Evolutionary conservation across 345 rosid genomes (phyloP).

Genomic region (Populus tremula): DNA sequence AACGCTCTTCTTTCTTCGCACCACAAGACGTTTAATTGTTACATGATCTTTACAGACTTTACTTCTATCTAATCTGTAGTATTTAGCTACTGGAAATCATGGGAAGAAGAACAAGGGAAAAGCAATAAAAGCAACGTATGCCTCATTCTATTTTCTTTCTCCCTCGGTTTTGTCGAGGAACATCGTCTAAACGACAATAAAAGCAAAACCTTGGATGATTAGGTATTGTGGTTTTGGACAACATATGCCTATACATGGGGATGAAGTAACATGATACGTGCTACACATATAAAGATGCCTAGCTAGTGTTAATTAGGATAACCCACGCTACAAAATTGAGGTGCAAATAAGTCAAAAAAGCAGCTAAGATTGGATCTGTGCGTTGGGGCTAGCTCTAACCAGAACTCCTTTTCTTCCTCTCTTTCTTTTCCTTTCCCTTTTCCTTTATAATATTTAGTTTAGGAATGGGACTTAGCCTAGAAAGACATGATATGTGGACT

Average conservation of each 20-base stretch:
- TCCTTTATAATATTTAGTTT: neutral
- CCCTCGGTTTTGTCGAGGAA: no score
- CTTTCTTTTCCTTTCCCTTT: neutral
- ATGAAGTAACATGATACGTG: neutral
- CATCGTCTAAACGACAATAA: no score
- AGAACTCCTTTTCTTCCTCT: neutral
- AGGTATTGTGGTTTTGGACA: neutral
- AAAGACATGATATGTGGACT: neutral
- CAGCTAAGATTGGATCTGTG: neutral
- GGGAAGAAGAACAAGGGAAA: no score
- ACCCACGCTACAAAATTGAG: neutral
- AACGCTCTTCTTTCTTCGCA: no score
- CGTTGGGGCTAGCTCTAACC: neutral
- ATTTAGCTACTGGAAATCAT: no score
- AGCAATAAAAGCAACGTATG: no score
- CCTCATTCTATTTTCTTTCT: no score
- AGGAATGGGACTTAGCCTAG: neutral
- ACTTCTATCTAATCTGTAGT: no score
- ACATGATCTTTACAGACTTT: no score
- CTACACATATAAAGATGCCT: neutral
- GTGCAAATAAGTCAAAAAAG: neutral
- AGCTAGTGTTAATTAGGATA: neutral
- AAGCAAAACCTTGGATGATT: neutral
- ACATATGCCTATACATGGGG: neutral
- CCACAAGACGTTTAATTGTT: no score